Percentiles rank a stretch among this genome's conserved stretches.
Evolutionary conservation across 495 filamentous ascomycete species (phyloP).

Genomic region (Elasticomyces elasticus): DNA sequence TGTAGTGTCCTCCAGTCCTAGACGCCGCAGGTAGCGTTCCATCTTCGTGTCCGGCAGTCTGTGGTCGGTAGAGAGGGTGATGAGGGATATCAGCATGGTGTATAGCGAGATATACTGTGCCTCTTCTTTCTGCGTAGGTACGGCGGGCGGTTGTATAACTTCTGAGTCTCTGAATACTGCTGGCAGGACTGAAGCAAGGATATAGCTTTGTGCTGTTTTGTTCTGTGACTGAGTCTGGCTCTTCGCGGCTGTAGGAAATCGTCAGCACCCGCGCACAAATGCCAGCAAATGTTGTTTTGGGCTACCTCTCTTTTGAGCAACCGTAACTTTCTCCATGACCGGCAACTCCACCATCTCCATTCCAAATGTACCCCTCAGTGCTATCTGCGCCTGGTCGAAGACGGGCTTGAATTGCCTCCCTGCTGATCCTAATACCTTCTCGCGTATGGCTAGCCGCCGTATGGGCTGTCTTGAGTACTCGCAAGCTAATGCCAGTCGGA

Average conservation of each 20-base stretch:
- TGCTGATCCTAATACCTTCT: slow-evolving; percentile 46
- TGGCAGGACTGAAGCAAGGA: slow-evolving; percentile 63
- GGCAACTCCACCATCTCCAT: slow-evolving; percentile 83
- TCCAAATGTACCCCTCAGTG: slow-evolving; percentile 57
- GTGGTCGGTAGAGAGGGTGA: slow-evolving; percentile 60
- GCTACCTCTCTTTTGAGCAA: slow-evolving; percentile 69
- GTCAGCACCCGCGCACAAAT: too few species aligned
- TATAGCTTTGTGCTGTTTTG: slow-evolving; percentile 48
- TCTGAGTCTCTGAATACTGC: slow-evolving; percentile 44
- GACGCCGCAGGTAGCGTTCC: slow-evolving; percentile 55
- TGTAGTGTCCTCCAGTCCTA: slow-evolving; percentile 67
- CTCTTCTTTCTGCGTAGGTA: slow-evolving; percentile 55
- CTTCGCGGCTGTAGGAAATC: slow-evolving; percentile 49
- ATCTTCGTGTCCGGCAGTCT: slow-evolving; percentile 51
- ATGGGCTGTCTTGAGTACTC: slow-evolving; percentile 78
- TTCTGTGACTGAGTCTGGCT: slow-evolving; percentile 21
- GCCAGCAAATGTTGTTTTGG: too few species aligned
- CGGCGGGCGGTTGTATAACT: slow-evolving; percentile 59
- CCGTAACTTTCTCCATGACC: slow-evolving; percentile 61
- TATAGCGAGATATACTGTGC: slow-evolving; percentile 71
- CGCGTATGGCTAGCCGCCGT: slow-evolving; percentile 62
- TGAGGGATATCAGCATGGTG: slow-evolving; percentile 65
- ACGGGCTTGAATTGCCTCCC: slow-evolving; percentile 32
- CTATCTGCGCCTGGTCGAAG: slow-evolving; percentile 32
- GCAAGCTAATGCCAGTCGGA: slow-evolving; percentile 79